phyloP scores from a whole-genome alignment of 345 rosid genomes.

The Geranium rotundifolium region DNA sequence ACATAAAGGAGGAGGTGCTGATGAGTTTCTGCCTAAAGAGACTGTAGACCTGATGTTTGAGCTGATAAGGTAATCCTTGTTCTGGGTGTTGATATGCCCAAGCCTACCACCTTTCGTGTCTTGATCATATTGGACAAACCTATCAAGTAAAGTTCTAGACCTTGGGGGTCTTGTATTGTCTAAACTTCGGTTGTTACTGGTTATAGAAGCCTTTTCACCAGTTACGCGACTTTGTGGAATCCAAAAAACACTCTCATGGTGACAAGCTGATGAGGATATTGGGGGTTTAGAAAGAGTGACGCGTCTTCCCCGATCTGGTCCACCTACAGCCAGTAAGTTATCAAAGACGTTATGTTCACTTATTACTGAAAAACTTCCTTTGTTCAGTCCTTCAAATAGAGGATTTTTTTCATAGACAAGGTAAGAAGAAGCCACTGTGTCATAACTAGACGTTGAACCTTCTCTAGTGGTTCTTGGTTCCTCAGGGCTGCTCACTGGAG shows the following conservation, averaged over 20 bases:
- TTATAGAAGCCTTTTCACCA: conserved; percentile 13
- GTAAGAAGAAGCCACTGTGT: conserved; percentile 23
- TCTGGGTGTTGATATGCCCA: conserved; percentile 18
- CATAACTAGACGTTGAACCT: conserved; percentile 24
- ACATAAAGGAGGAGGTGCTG: conserved; percentile 63
- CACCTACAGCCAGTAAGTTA: conserved; percentile 9
- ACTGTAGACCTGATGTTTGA: conserved; percentile 33
- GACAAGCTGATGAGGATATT: conserved; percentile 9
- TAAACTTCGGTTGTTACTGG: conserved; percentile 10
- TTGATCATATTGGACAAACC: conserved; percentile 43
- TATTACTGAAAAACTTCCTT: conserved; percentile 14
- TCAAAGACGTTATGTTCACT: conserved; percentile 13
- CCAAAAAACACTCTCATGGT: conserved; percentile 26
- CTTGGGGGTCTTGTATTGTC: conserved; percentile 12
- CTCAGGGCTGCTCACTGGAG: conserved; percentile 66
- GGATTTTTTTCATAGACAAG: conserved; percentile 42
- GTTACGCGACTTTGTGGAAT: conserved; percentile 33
- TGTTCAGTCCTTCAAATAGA: conserved; percentile 38
- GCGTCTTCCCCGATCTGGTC: conserved; percentile 15
- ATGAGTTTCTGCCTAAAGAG: conserved; percentile 43
- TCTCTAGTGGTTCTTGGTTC: conserved; percentile 24
- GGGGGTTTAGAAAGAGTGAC: conserved; percentile 19
- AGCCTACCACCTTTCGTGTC: conserved; percentile 15
- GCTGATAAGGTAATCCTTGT: conserved; percentile 13
- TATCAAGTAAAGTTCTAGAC: conserved; percentile 33